Conservation (phyloP, 1,284 basidiomycete species). For the Inonotus obliquus region DNA sequence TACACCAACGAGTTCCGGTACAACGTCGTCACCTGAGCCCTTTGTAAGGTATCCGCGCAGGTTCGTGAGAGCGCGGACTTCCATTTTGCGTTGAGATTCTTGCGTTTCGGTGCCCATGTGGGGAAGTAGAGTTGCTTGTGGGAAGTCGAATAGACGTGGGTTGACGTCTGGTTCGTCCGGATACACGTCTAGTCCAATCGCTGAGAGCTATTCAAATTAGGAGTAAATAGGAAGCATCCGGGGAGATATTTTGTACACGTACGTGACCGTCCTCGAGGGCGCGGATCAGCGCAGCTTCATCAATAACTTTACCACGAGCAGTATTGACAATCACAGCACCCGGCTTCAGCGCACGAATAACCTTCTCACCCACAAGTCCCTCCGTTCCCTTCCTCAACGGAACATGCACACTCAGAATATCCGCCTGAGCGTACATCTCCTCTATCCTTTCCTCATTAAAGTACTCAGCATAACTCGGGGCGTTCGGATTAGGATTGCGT, state of each 20-base stretch:
- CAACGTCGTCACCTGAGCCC: constrained; percentile 61
- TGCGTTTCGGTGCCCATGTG: constrained; percentile 88
- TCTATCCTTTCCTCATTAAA: constrained; percentile 55
- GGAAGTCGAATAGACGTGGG: constrained; percentile 72
- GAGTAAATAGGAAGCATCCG: not conserved
- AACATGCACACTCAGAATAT: constrained; percentile 77
- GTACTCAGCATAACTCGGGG: constrained; percentile 77
- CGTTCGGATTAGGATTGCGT: constrained; percentile 49
- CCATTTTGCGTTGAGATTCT: constrained; percentile 81
- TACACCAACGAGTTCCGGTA: constrained; percentile 51
- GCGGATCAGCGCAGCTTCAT: constrained; percentile 81
- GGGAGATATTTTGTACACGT: constrained; percentile 26
- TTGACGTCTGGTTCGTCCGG: constrained; percentile 86
- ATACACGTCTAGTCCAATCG: constrained; percentile 87
- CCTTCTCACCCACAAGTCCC: constrained; percentile 70
- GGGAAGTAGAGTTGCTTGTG: constrained; percentile 79
- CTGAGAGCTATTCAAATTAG: constrained; percentile 53
- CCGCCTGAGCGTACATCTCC: constrained; percentile 69
- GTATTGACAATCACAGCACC: constrained; percentile 86
- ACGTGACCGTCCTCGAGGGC: constrained; percentile 85
- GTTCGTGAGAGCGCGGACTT: constrained; percentile 71
- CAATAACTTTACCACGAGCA: constrained; percentile 84
- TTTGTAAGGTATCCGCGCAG: constrained; percentile 60
- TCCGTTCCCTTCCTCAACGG: constrained; percentile 72
- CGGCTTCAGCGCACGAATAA: constrained; percentile 78